Evolutionary conservation across 208 protist species (phyloP).

Genomic region (Wallacemonas sp.): DNA sequence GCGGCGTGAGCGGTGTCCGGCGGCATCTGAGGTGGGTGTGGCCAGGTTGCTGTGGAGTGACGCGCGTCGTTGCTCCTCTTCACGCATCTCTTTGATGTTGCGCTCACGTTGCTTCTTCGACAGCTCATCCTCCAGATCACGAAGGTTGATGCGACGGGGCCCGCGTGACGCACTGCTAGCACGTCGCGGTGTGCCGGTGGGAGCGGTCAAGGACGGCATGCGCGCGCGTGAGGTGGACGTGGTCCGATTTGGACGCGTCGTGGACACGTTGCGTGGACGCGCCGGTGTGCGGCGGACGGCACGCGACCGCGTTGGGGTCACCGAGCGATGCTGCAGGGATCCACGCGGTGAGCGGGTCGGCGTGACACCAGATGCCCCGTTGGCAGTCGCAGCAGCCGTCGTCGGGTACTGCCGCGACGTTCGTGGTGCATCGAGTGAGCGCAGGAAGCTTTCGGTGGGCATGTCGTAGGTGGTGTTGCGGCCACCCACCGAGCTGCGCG

Average conservation of each 20-base stretch:
- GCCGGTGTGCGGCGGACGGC: not conserved
- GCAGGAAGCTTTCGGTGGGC: slow-evolving; percentile 3
- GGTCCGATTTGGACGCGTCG: not conserved
- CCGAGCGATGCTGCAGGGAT: slow-evolving; percentile 9
- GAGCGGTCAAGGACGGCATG: slow-evolving; percentile 3
- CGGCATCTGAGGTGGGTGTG: not conserved
- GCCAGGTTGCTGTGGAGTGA: slow-evolving; percentile 5
- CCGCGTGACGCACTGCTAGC: slow-evolving; percentile 26
- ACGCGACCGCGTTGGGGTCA: slow-evolving; percentile 2
- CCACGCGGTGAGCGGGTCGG: slow-evolving; percentile 5
- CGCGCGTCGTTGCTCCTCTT: slow-evolving; percentile 35
- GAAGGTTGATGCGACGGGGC: slow-evolving; percentile 47
- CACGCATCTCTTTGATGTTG: slow-evolving; percentile 27
- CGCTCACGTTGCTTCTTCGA: slow-evolving; percentile 36
- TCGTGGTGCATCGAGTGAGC: not conserved
- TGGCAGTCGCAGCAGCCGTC: no score
- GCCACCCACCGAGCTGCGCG: not conserved
- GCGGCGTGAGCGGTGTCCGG: not conserved
- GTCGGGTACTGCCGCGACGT: not conserved
- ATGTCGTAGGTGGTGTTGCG: not conserved
- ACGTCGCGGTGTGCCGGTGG: slow-evolving; percentile 13
- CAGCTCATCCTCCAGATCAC: slow-evolving; percentile 43
- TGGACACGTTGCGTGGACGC: slow-evolving; percentile 6
- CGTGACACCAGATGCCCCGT: not conserved
- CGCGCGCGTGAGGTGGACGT: not conserved